Base-by-base conservation (phyloP, 345 rosid genomes). In the Eucalyptus guilfoylei region DNA sequence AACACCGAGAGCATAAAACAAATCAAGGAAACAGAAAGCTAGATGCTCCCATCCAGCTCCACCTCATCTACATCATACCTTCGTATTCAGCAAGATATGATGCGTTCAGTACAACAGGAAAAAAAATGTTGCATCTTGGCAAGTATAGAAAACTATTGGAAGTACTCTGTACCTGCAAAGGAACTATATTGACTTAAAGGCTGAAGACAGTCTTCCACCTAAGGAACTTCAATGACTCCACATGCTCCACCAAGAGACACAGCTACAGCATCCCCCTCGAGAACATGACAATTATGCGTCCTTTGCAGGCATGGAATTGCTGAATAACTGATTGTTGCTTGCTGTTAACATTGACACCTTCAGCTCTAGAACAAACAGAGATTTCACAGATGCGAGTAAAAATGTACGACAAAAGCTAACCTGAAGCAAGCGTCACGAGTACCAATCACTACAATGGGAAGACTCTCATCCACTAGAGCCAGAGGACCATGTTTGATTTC, bases 401-500 rank as follows among this genome's bases (percentile, higher is more conserved):
- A 52, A 17, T 81, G 72, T 47, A 80, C 28, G n/a, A 62, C 49
- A 72, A 87, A 7, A 89, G 88, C 91, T 52, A 81, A 96, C 98
- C 97, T 96, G 95, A 96, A 95, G 94, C 98, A 96, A 87, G 96
- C 89, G 85, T 96, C 99, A 0, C 91, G 98, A 80, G 99, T 97
- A 40, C 98, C 98, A 83, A 97, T 95, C 45, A 97, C 99, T 34
- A 94, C 92, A 40, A 96, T 95, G 2, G 99, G 96, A 13, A 97
- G 98, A 93, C 93, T 97, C n/a, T n/a, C 99, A 89, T 97, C 99
- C 34, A 97, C 99, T 54, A 97, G 90, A 87, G 99, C 99, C 91
- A 96, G 92, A 89, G 99, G 99, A 87, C 99, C 99, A 72, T 97
- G 99, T 92, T 97, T 97, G 97, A 97, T 97, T 92, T 97, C 99